phyloP scores from a whole-genome alignment of 495 filamentous ascomycete genomes.

The Neurospora sp. region DNA sequence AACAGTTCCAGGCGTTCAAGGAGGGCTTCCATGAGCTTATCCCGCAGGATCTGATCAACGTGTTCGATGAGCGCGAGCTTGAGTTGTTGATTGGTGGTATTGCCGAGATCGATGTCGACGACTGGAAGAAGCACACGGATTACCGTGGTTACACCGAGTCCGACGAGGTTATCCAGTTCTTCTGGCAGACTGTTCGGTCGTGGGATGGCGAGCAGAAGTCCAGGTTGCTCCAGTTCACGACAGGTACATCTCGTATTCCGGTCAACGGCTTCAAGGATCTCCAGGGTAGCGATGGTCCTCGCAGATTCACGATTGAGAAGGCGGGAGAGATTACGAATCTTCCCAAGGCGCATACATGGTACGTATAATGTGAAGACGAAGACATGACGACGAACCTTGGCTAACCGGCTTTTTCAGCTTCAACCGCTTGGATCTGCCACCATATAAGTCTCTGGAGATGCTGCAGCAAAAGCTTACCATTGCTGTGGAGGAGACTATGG shows the following conservation, averaged over 20 bases:
- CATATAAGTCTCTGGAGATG: slow-evolving; percentile 80
- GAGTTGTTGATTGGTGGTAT: slow-evolving; percentile 97
- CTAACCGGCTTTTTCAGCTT: slow-evolving; percentile 53
- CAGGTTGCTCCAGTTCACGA: slow-evolving; percentile 90
- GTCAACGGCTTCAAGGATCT: slow-evolving; percentile 99
- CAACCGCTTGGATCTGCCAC: slow-evolving; percentile 91
- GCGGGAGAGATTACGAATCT: slow-evolving; percentile 80
- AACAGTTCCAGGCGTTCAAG: slow-evolving; percentile 97
- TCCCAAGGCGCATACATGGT: slow-evolving; percentile 98
- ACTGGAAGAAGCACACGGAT: slow-evolving; percentile 99
- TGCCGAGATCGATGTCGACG: slow-evolving; percentile 97
- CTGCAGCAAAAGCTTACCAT: slow-evolving; percentile 85
- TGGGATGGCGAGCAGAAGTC: slow-evolving; percentile 99
- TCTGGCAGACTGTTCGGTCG: slow-evolving; percentile 92
- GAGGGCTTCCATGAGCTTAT: slow-evolving; percentile 97
- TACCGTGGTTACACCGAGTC: slow-evolving; percentile 98
- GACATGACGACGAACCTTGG: background rate
- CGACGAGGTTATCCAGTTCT: slow-evolving; percentile 93
- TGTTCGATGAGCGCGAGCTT: slow-evolving; percentile 96
- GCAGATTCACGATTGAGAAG: slow-evolving; percentile 97
- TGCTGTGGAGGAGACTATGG: slow-evolving; percentile 97
- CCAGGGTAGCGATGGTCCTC: slow-evolving; percentile 90
- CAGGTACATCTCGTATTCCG: slow-evolving; percentile 92
- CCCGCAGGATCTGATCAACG: slow-evolving; percentile 90
- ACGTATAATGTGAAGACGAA: slow-evolving; percentile 28